Base-by-base conservation (phyloP, 2,329 filamentous ascomycete genomes). In the Ambrosiella beaveri region DNA sequence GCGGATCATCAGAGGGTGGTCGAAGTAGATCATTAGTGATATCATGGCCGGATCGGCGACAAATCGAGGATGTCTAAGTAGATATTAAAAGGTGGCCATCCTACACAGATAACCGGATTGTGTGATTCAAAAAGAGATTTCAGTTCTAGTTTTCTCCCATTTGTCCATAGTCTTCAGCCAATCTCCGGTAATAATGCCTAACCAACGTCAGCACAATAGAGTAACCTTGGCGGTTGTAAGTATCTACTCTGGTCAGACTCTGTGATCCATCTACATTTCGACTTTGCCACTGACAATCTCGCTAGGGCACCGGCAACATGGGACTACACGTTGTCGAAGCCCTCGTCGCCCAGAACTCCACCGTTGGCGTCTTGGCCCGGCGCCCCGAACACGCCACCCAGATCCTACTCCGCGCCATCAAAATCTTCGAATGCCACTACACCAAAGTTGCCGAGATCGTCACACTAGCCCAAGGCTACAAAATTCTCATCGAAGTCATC, bases 401-500 rank as follows among this genome's bases (percentile, higher is more conserved):
- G 15, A 41, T 11, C 7, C 12, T 51, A 19, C 39, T 53, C 13
- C 17, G 17, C 13, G 11, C 17, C 27, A 36, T 52, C 15, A 50
- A n/a, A 19, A 17, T 57, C 12, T 37, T 52, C 2, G 56, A 57
- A 39, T 52, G n/a, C 27, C n/a, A 41, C 37, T 57, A 51, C 47
- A 57, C 51, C 45, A 17, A 7, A 12, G 37, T 58, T n/a, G 15
- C 40, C 2, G n/a, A 19, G 3, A 37, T 58, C 9, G 27, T 40
- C 17, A 39, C 9, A 13, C 37, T 44, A 19, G 3, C 39, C 38
- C 3, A 36, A 19, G 7, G 8, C 19, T 54, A 54, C 35, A 5
- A 58, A 9, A 15, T 40, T 7, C 36, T 58, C 17, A 47, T 58
- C n/a, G 57, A 58, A 13, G 50, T 40, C 27, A 58, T 45, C 13